Evolutionary conservation across 2,329 filamentous ascomycete genomes (phyloP).

Genomic region (Alternaria gaisen): DNA sequence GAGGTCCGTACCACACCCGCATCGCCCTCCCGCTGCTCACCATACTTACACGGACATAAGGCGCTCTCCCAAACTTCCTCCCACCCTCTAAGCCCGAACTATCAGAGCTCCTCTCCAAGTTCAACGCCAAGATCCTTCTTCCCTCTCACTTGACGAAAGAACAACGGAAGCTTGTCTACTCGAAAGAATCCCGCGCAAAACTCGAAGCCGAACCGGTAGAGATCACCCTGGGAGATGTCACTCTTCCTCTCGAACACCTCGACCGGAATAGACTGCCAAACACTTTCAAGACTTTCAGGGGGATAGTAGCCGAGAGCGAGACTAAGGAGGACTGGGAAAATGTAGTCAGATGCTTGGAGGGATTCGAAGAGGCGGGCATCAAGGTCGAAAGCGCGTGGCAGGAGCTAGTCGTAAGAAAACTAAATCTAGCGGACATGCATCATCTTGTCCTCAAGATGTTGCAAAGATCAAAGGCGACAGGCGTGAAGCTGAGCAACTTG

Average conservation of each 20-base stretch:
- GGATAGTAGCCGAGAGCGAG: constrained; percentile 28
- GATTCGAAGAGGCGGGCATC: constrained; percentile 39
- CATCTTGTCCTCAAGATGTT: constrained; percentile 43
- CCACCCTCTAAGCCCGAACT: constrained; percentile 54
- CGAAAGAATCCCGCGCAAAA: constrained; percentile 50
- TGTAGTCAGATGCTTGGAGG: constrained; percentile 44
- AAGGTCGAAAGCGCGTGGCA: constrained; percentile 19
- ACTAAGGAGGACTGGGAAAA: constrained; percentile 49
- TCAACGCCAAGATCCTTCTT: constrained; percentile 57
- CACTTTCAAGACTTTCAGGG: constrained; percentile 16
- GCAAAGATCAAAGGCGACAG: constrained; percentile 38
- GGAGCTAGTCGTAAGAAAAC: constrained; percentile 30
- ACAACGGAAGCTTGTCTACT: constrained; percentile 56
- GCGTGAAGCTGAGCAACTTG: constrained; percentile 31
- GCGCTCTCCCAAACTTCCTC: constrained; percentile 53
- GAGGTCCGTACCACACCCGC: constrained; percentile 30
- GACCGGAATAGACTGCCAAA: constrained; percentile 32
- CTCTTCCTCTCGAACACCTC: constrained; percentile 46
- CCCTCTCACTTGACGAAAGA: constrained; percentile 53
- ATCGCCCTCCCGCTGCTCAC: neutral
- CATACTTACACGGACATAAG: constrained; percentile 26
- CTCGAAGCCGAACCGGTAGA: constrained; percentile 55
- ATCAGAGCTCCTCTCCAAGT: constrained; percentile 49
- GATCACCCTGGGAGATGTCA: constrained; percentile 52
- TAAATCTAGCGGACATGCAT: constrained; percentile 32